These are phyloP conservation scores for Trametes gibbosa DNA, from an alignment of 768 basidiomycete genomes.

Conservation along the genomic window DNA sequence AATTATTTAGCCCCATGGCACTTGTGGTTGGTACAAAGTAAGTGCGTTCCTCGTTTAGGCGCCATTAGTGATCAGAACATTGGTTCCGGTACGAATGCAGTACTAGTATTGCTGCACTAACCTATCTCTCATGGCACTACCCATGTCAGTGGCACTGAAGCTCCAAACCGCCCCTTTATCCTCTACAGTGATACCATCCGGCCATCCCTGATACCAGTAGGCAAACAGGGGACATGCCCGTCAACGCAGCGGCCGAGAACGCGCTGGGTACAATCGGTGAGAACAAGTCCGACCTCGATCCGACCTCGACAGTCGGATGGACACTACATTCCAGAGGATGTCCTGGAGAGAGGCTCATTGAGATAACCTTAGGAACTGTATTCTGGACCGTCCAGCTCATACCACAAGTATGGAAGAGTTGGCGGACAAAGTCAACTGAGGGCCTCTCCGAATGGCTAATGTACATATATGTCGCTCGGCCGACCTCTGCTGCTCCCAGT, in stretches of 20 bases:
- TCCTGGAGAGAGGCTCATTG: background rate
- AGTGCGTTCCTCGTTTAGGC: no score
- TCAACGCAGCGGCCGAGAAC: slow-evolving; percentile 25
- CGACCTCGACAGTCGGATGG: background rate
- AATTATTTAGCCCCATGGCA: no score
- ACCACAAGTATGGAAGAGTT: slow-evolving; percentile 74
- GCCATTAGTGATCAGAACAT: no score
- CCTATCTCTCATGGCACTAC: no score
- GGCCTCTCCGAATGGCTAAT: slow-evolving; percentile 70
- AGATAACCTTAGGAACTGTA: slow-evolving; percentile 45
- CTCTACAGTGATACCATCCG: no score
- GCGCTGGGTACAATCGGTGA: slow-evolving; percentile 27
- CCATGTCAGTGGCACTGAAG: no score
- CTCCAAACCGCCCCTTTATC: no score
- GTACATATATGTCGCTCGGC: slow-evolving; percentile 31
- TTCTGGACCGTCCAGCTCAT: slow-evolving; percentile 65
- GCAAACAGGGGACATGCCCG: slow-evolving; percentile 16
- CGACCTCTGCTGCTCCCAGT: background rate
- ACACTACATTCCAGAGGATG: background rate
- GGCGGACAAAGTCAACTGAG: slow-evolving; percentile 60
- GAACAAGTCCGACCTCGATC: no score
- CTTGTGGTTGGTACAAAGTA: no score
- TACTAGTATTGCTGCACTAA: no score
- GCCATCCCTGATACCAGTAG: no score
- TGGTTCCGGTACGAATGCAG: no score